These are phyloP conservation scores for Aspergillus ibericus DNA, from an alignment of 2,329 filamentous ascomycete species.

Conservation along the genomic window DNA sequence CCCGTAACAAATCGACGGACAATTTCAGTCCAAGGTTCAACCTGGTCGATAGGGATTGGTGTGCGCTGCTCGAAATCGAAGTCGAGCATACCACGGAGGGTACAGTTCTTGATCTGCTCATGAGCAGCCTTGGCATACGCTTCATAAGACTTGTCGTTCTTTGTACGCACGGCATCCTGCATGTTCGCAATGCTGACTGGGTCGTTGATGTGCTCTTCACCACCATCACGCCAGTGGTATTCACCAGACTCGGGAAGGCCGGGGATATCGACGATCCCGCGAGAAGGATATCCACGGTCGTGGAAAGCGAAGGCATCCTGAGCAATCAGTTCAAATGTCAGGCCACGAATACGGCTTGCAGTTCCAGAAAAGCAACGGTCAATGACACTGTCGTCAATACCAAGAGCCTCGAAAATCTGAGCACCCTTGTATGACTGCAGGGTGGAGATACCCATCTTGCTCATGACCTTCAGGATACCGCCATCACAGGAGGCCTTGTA, in stretches of 20 bases:
- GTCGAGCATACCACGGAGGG: slow-evolving; percentile 87
- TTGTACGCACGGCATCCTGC: slow-evolving; percentile 91
- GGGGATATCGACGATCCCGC: slow-evolving; percentile 71
- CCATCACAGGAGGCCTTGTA: slow-evolving; percentile 97
- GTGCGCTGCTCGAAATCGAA: slow-evolving; percentile 89
- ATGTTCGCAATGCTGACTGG: slow-evolving; percentile 94
- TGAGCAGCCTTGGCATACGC: slow-evolving; percentile 92
- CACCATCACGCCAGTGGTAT: slow-evolving; percentile 97
- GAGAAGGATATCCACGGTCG: slow-evolving; percentile 85
- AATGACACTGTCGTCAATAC: slow-evolving; percentile 86
- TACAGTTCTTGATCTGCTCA: slow-evolving; percentile 95
- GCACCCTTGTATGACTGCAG: slow-evolving; percentile 96
- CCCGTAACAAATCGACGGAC: slow-evolving; percentile 95
- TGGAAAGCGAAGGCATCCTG: slow-evolving; percentile 94
- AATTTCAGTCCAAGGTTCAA: slow-evolving; percentile 97
- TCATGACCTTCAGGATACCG: slow-evolving; percentile 98
- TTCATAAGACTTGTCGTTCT: slow-evolving; percentile 98
- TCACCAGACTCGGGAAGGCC: slow-evolving; percentile 90
- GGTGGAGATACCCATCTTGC: slow-evolving; percentile 98
- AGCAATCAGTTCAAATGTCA: slow-evolving; percentile 90
- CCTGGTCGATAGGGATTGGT: slow-evolving; percentile 90
- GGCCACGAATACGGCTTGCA: slow-evolving; percentile 88
- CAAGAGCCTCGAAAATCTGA: slow-evolving; percentile 95
- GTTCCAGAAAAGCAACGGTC: slow-evolving; percentile 95
- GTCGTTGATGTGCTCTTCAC: slow-evolving; percentile 93